Evolutionary conservation across 2,329 filamentous ascomycete species (phyloP).

Genomic region (Didymella sp.): DNA sequence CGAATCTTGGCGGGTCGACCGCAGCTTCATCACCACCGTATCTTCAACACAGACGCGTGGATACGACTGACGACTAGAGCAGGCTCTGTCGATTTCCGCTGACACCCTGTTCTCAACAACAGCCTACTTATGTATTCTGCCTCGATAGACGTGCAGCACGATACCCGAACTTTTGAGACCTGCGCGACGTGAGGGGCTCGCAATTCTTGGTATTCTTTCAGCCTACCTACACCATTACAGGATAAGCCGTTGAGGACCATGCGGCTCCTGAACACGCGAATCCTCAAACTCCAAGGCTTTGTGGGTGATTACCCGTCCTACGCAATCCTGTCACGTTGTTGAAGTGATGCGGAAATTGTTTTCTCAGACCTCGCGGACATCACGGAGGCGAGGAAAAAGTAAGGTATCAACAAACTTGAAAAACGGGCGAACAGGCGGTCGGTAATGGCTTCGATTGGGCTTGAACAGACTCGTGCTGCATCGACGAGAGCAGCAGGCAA

Average conservation of each 20-base stretch:
- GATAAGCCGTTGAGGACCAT: background rate
- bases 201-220: background rate
- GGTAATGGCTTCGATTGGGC: slow-evolving; percentile 13
- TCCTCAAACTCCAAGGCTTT: slow-evolving; percentile 17
- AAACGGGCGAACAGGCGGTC: slow-evolving; percentile 16
- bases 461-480: slow-evolving; percentile 33
- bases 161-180: background rate
- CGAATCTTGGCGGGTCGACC: slow-evolving; percentile 11
- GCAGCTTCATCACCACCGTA: background rate
- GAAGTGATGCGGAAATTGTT: slow-evolving; percentile 22
- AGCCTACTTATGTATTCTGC: background rate
- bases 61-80: background rate
- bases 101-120: background rate
- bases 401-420: slow-evolving; percentile 27
- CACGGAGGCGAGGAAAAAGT: slow-evolving; percentile 13
- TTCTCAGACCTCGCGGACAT: slow-evolving; percentile 25
- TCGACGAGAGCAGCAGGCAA: slow-evolving; percentile 32
- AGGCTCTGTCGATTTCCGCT: too few relatives aligned
- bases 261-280: slow-evolving; percentile 21
- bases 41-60: background rate
- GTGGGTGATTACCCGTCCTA: slow-evolving; percentile 19
- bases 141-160: background rate
- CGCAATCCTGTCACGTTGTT: slow-evolving; percentile 31
- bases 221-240: background rate
- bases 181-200: background rate